These are phyloP conservation scores for Kokia cookei DNA, from an alignment of 441 rosid genomes.

Conservation along the genomic window DNA sequence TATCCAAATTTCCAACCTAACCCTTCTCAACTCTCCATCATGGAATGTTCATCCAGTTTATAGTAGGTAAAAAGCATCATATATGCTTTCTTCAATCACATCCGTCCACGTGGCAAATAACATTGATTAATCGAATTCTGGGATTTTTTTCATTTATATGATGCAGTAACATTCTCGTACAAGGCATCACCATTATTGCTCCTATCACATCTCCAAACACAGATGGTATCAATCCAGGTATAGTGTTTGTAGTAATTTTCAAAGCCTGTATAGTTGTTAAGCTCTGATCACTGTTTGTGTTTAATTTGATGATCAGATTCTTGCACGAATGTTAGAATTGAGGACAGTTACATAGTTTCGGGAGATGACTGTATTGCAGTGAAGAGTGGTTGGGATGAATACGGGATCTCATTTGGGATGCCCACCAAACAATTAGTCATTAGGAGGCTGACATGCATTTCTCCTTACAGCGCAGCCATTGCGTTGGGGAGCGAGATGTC, in stretches of 20 bases:
- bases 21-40: constrained; percentile 59
- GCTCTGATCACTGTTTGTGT: neutral
- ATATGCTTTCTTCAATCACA: neutral
- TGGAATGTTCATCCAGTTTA: constrained; percentile 77
- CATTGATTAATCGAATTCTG: neutral
- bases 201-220: constrained; percentile 67
- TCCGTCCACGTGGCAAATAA: neutral
- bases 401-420: constrained; percentile 61
- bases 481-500: constrained; percentile 75
- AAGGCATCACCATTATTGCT: constrained; percentile 58
- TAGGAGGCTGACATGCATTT: constrained; percentile 51
- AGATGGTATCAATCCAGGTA: constrained; percentile 78
- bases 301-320: constrained; percentile 40
- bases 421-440: constrained; percentile 44
- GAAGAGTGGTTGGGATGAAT: constrained; percentile 76
- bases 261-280: neutral
- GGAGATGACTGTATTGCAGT: constrained; percentile 71
- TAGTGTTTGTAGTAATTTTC: neutral
- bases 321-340: constrained; percentile 57
- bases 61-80: constrained; percentile 39
- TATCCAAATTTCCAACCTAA: constrained; percentile 57
- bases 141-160: neutral
- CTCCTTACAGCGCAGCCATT: constrained; percentile 65
- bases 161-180: constrained; percentile 47
- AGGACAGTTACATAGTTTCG: constrained; percentile 63